phyloP scores from a whole-genome alignment of 495 filamentous ascomycete species.

The Penicillium paxilli region DNA sequence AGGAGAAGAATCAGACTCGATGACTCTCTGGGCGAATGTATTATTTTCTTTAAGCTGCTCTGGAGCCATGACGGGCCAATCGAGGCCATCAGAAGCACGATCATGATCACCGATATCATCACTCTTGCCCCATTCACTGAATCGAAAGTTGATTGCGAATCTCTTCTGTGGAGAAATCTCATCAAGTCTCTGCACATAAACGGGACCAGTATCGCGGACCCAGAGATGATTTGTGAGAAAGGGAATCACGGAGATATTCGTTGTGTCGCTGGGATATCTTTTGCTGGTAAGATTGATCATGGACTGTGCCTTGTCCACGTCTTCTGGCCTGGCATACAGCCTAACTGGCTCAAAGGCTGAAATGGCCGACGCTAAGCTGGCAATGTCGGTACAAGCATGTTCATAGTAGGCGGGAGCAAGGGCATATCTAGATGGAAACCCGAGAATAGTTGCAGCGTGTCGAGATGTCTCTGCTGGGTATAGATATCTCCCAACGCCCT shows the following conservation, averaged over 20 bases:
- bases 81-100: conserved; percentile 15
- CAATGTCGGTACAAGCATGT: conserved; percentile 22
- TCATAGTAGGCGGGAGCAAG: conserved; percentile 15
- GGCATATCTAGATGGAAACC: conserved; percentile 21
- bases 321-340: conserved; percentile 24
- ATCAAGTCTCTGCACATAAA: conserved; percentile 24
- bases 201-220: conserved; percentile 29
- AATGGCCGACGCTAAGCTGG: conserved; percentile 16
- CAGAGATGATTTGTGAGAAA: conserved; percentile 28
- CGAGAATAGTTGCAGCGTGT: conserved; percentile 25
- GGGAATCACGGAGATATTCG: conserved; percentile 17
- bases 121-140: conserved; percentile 32
- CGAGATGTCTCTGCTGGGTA: conserved; percentile 14
- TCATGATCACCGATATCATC: conserved; percentile 13
- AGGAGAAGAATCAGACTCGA: conserved; percentile 15
- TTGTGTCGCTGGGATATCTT: not conserved
- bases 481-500: not conserved
- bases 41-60: conserved; percentile 19
- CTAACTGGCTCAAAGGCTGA: conserved; percentile 27
- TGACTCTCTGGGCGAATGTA: conserved; percentile 22
- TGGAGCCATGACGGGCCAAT: conserved; percentile 17
- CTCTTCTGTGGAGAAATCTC: conserved; percentile 11
- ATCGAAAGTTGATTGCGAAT: conserved; percentile 25
- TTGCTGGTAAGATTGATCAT: conserved; percentile 5
- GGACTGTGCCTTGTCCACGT: conserved; percentile 12